Base-by-base conservation (phyloP, 2,329 filamentous ascomycete species). In the Ophiostoma perfectum region DNA sequence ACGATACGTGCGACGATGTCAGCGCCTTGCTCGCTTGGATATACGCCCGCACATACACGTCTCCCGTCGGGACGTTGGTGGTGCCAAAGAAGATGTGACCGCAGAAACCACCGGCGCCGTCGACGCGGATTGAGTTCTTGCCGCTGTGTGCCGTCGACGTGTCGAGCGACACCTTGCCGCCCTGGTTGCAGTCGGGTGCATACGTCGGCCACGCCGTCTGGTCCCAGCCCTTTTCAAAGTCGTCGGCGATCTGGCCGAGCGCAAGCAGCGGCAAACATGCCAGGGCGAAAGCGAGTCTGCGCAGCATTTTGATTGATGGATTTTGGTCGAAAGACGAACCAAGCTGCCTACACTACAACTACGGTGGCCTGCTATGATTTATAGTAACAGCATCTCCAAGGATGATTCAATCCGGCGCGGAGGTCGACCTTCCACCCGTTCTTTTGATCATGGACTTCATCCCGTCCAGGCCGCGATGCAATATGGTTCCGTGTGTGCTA, bases 51-150 rank as follows among this genome's bases (percentile, higher is more conserved):
- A 70, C 68, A 9, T 66, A 70, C 14, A 88, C 77, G 74, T 87
- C 82, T 2, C 85, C 85, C 66, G 74, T 80, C 0, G 85, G 85
- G 2, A 88, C 77, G 63, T 81, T 80, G 1, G 78, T 84, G 1
- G 85, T 87, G 69, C 85, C 85, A 69, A 88, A 83, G 77, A 88
- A 88, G 63, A 86, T 83, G 73, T 88, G 85, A 38, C 83, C 83
- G 68, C 83, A 86, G 75, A 81, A 86, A 4, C 83, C 83, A 58
- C 82, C 82, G 0, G 81, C 81, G 60, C 83, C 82, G 63, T 79
- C 81, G 18, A 86, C 84, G 63, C 79, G 80, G 4, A 85, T 79
- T 0, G 82, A 86, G 74, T 84, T 86, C 73, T 77, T 82, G 58
- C 84, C 85, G 69, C 80, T 85, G 73, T 87, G 83, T 0, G 83